Conservation (phyloP, 1,284 basidiomycete species). For the Cryptococcus wingfieldii region DNA sequence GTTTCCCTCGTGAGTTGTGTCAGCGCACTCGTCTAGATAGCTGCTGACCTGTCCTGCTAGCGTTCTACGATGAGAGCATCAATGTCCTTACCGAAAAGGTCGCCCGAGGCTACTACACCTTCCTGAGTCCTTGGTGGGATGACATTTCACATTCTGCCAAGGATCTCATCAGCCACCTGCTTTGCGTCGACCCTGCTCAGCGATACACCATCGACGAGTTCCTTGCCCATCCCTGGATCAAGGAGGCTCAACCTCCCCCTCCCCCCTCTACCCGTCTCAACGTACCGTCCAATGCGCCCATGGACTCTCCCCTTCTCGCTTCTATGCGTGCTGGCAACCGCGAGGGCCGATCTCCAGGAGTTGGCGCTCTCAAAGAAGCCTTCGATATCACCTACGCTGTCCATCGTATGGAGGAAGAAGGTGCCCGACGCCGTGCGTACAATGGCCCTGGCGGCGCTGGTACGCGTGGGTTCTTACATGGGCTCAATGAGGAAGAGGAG, state of each 20-base stretch:
- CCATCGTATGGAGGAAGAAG: constrained; percentile 98
- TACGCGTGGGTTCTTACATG: constrained; percentile 71
- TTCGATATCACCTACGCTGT: constrained; percentile 99
- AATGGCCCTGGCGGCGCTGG: constrained; percentile 71
- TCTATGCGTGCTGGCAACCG: constrained; percentile 65
- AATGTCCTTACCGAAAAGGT: constrained; percentile 98
- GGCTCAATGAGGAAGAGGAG: constrained; percentile 91
- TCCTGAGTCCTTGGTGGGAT: constrained; percentile 99
- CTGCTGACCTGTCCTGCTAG: constrained; percentile 27
- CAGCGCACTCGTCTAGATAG: background rate
- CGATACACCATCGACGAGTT: constrained; percentile 98
- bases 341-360: constrained; percentile 84
- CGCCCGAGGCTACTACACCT: constrained; percentile 94
- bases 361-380: constrained; percentile 90
- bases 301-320: constrained; percentile 88
- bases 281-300: constrained; percentile 52
- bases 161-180: constrained; percentile 88
- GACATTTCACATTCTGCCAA: constrained; percentile 85
- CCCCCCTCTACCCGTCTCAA: constrained; percentile 57
- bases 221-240: constrained; percentile 87
- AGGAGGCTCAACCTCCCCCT: constrained; percentile 51
- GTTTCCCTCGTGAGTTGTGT: constrained; percentile 66
- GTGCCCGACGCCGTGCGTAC: constrained; percentile 74
- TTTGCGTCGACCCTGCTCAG: constrained; percentile 92
- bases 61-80: constrained; percentile 99